A percentile compares a stretch with the other conserved stretches of the same genome.
Conservation (phyloP, 139 green algal genomes). For the Pycnococcus provasolii region DNA sequence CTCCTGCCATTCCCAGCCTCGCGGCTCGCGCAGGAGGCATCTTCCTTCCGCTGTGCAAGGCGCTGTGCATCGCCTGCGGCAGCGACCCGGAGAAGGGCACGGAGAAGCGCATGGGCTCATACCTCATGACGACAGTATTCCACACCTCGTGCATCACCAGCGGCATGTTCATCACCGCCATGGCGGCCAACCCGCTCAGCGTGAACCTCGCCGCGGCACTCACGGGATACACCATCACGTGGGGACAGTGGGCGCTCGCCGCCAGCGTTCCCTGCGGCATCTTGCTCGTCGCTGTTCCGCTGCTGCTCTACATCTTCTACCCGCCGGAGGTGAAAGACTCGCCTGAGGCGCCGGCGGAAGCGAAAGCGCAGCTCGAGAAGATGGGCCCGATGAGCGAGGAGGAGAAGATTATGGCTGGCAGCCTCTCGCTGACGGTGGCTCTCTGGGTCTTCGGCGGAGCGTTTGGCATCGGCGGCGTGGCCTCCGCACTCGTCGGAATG, state of each 20-base stretch:
- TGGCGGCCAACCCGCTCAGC: constrained; percentile 95
- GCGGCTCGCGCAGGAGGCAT: constrained; percentile 88
- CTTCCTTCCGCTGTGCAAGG: constrained; percentile 83
- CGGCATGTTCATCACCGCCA: constrained; percentile 98
- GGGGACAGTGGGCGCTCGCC: constrained; percentile 83
- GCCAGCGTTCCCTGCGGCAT: constrained; percentile 79
- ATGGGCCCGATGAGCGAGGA: constrained; percentile 83
- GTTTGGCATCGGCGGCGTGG: constrained; percentile 85
- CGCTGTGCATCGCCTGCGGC: constrained; percentile 88
- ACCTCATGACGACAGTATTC: constrained; percentile 95
- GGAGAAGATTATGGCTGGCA: constrained; percentile 88
- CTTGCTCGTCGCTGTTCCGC: constrained; percentile 65
- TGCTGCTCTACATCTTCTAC: constrained; percentile 92
- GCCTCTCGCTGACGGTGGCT: constrained; percentile 64
- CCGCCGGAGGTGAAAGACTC: constrained; percentile 91
- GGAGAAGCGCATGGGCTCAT: constrained; percentile 89
- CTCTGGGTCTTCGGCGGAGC: constrained; percentile 73
- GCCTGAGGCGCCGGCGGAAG: constrained; percentile 80
- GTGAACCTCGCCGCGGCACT: constrained; percentile 81
- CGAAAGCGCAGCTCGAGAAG: constrained; percentile 78
- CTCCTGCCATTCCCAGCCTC: constrained; percentile 93
- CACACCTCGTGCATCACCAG: constrained; percentile 82
- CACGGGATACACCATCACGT: constrained; percentile 80
- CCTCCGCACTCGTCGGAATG: constrained; percentile 87
- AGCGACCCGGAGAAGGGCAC: constrained; percentile 81